Evolutionary conservation across 352 stramenopile genomes (phyloP).

Genomic region (Plasmopara muralis): DNA sequence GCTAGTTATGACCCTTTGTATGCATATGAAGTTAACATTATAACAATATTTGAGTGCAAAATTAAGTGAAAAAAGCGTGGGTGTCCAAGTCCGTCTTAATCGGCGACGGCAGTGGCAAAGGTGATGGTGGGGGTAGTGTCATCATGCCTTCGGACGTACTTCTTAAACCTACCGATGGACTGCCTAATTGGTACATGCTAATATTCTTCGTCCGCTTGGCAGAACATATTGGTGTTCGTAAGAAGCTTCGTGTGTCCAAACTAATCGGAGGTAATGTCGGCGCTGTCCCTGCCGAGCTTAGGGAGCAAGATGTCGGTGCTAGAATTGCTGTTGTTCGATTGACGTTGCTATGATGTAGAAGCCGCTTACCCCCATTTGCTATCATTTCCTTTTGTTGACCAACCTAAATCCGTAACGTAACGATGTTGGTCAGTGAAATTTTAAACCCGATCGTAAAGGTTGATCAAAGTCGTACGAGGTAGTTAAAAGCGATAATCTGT

Average conservation of each 20-base stretch:
- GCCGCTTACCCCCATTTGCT: slow-evolving; percentile 35
- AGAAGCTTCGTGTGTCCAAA: slow-evolving; percentile 23
- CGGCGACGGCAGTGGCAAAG: slow-evolving; percentile 60
- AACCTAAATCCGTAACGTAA: slow-evolving; percentile 24
- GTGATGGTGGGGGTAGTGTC: slow-evolving; percentile 28
- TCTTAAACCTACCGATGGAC: slow-evolving; percentile 10
- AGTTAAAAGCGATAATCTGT: slow-evolving; percentile 89
- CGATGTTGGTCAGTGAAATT: slow-evolving; percentile 4
- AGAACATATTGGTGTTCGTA: slow-evolving; percentile 23
- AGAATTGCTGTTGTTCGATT: slow-evolving; percentile 14
- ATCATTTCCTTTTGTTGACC: slow-evolving; percentile 67
- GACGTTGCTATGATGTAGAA: slow-evolving; percentile 24
- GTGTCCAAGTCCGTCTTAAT: slow-evolving; percentile 85
- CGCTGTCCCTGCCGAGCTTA: slow-evolving; percentile 15
- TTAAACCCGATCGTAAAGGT: not conserved
- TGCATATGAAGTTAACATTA: too few relatives aligned
- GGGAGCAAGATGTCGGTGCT: slow-evolving; percentile 10
- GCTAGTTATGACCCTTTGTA: too few relatives aligned
- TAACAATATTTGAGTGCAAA: not conserved
- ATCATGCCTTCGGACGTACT: slow-evolving; percentile 12
- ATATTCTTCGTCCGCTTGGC: slow-evolving; percentile 25
- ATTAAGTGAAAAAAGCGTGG: slow-evolving; percentile 80
- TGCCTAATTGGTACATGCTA: slow-evolving; percentile 20
- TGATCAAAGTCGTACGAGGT: slow-evolving; percentile 47
- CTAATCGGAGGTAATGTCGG: slow-evolving; percentile 29